Evolutionary conservation across 371 early-diverging fungal species (phyloP).

Genomic region (Mortierella sp.): DNA sequence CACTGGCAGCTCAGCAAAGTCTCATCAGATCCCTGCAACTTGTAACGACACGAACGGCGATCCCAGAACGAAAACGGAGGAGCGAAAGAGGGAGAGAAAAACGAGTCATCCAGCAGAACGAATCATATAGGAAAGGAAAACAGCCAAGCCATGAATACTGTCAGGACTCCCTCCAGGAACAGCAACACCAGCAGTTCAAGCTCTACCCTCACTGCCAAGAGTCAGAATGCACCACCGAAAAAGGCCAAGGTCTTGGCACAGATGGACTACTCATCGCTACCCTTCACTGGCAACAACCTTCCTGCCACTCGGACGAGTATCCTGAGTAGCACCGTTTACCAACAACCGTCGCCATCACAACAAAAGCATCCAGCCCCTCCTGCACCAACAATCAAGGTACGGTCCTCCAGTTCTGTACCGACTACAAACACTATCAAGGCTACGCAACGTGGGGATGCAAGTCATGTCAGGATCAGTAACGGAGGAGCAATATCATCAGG

Average conservation of each 20-base stretch:
- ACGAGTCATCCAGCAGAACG: no score
- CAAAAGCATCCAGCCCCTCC: constrained; percentile 20
- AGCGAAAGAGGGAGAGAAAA: no score
- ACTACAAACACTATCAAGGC: constrained; percentile 1
- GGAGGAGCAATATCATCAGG: constrained; percentile 1
- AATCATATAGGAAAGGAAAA: no score
- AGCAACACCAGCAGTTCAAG: constrained; percentile 5
- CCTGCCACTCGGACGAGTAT: not conserved
- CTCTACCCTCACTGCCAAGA: not conserved
- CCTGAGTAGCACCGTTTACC: constrained; percentile 4
- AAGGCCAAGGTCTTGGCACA: constrained; percentile 41
- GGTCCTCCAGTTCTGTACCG: constrained; percentile 20
- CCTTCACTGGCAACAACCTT: constrained; percentile 5
- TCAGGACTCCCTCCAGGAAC: constrained; percentile 4
- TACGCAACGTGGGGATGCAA: no score
- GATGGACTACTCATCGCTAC: constrained; percentile 34
- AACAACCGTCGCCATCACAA: not conserved
- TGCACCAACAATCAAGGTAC: constrained; percentile 20
- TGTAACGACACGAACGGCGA: no score
- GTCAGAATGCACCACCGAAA: constrained; percentile 7
- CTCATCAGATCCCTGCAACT: no score
- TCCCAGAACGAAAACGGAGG: no score
- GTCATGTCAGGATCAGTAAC: constrained; percentile 21
- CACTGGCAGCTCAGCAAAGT: no score
- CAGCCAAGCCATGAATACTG: no score